Percentiles rank a stretch among this genome's conserved stretches.
phyloP scores from a whole-genome alignment of 495 filamentous ascomycete genomes.

The Penicillium odoratum region DNA sequence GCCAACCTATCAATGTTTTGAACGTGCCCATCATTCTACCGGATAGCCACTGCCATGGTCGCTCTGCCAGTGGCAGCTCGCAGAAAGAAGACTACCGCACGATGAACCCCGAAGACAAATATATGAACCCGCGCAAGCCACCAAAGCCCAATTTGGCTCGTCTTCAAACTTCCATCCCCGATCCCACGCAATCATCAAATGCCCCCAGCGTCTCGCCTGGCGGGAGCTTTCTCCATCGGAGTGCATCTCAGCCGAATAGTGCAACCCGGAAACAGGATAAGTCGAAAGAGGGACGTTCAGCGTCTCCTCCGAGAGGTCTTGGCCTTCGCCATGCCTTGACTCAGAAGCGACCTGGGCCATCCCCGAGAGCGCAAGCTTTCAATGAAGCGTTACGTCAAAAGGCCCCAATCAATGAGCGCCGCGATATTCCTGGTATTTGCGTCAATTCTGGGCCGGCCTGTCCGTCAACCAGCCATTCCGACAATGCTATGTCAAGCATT shows the following conservation, averaged over 20 bases:
- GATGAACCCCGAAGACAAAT: constrained; percentile 77
- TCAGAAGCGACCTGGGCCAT: constrained; percentile 9
- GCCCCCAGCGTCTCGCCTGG: constrained; percentile 31
- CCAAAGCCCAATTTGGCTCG: constrained; percentile 51
- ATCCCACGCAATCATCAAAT: constrained; percentile 37
- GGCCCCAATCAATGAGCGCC: constrained; percentile 5
- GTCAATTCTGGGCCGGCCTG: constrained; percentile 14
- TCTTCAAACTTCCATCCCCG: constrained; percentile 56
- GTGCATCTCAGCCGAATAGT: constrained; percentile 40
- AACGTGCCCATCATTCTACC: constrained; percentile 71
- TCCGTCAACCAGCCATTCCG: constrained; percentile 6
- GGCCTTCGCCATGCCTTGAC: constrained; percentile 37
- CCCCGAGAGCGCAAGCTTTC: constrained; percentile 9
- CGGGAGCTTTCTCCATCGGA: constrained; percentile 26
- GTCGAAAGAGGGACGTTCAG: constrained; percentile 39
- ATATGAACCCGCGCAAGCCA: constrained; percentile 64
- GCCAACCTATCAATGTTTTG: constrained; percentile 80
- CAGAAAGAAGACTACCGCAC: constrained; percentile 59
- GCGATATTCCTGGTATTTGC: constrained; percentile 22
- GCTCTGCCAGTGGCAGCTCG: constrained; percentile 38
- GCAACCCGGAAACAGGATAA: constrained; percentile 23
- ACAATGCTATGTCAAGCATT: constrained; percentile 26
- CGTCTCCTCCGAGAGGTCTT: constrained; percentile 40
- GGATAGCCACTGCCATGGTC: constrained; percentile 40
- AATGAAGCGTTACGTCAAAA: constrained; percentile 4